Conservation (phyloP, 148 eudicot species). For the Vaccinium darrowii region DNA sequence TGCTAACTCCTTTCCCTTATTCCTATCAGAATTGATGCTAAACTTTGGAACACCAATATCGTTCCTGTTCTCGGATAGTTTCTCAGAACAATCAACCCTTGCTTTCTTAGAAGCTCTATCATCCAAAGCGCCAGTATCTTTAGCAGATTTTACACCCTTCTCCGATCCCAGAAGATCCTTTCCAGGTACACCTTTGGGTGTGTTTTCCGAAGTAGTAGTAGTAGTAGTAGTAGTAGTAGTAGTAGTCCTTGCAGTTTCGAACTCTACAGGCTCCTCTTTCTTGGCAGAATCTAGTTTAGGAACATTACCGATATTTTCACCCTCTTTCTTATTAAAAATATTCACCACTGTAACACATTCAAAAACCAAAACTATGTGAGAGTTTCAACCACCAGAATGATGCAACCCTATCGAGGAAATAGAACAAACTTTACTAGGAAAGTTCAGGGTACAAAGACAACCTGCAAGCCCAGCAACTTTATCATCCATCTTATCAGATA, state of each 20-base stretch:
- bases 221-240: not conserved
- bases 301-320: conserved; percentile 20
- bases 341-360: conserved; percentile 55
- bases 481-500: conserved; percentile 60
- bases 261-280: conserved; percentile 32
- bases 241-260: conserved; percentile 4
- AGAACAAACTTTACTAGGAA: conserved; percentile 19
- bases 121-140: conserved; percentile 24
- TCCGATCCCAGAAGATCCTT: conserved; percentile 15
- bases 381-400: conserved; percentile 13
- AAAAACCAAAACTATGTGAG: conserved; percentile 27
- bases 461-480: conserved; percentile 51
- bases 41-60: conserved; percentile 16
- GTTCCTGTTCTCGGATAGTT: conserved; percentile 3
- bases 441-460: conserved; percentile 25
- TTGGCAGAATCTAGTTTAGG: conserved; percentile 20
- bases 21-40: conserved; percentile 16
- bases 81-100: conserved; percentile 19
- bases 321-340: conserved; percentile 56
- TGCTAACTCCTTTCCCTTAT: conserved; percentile 18
- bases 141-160: conserved; percentile 18
- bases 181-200: conserved; percentile 2
- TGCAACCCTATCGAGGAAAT: conserved; percentile 9
- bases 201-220: conserved; percentile 1
- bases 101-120: conserved; percentile 36